These are phyloP conservation scores for Mycogone perniciosa DNA, from an alignment of 2,329 filamentous ascomycete species.

Conservation along the genomic window DNA sequence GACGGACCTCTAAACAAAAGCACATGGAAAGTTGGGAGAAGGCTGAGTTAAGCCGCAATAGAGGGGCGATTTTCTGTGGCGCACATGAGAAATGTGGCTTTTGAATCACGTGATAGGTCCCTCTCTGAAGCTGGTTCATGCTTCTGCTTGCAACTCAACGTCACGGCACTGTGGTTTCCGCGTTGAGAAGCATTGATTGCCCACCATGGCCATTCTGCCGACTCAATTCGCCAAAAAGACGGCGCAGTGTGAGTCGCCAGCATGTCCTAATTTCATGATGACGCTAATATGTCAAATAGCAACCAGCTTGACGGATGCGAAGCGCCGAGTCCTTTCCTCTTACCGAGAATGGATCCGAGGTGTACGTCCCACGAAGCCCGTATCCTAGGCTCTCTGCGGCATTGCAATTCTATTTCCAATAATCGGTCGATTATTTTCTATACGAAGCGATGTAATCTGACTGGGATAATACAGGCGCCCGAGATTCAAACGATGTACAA, in stretches of 20 bases:
- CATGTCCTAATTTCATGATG: not conserved
- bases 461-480: constrained; percentile 59
- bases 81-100: constrained; percentile 15
- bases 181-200: constrained; percentile 32
- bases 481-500: constrained; percentile 98
- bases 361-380: constrained; percentile 53
- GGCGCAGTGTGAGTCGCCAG: constrained; percentile 60
- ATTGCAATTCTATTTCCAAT: not conserved
- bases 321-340: constrained; percentile 74
- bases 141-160: constrained; percentile 24
- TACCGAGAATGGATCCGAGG: constrained; percentile 96
- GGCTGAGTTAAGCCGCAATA: constrained; percentile 13
- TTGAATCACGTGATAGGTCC: constrained; percentile 23
- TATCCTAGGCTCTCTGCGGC: not conserved
- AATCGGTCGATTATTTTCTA: not conserved
- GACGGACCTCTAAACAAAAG: constrained; percentile 1
- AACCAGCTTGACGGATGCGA: constrained; percentile 82
- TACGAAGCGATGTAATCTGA: not conserved
- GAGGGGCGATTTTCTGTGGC: constrained; percentile 17
- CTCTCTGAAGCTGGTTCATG: constrained; percentile 10
- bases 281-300: constrained; percentile 51
- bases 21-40: constrained; percentile 1
- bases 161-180: constrained; percentile 24
- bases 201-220: constrained; percentile 79
- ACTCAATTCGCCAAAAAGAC: constrained; percentile 83